phyloP scores from a whole-genome alignment of 1,139 yeast genomes.

The Petasospora rhodanensis region DNA sequence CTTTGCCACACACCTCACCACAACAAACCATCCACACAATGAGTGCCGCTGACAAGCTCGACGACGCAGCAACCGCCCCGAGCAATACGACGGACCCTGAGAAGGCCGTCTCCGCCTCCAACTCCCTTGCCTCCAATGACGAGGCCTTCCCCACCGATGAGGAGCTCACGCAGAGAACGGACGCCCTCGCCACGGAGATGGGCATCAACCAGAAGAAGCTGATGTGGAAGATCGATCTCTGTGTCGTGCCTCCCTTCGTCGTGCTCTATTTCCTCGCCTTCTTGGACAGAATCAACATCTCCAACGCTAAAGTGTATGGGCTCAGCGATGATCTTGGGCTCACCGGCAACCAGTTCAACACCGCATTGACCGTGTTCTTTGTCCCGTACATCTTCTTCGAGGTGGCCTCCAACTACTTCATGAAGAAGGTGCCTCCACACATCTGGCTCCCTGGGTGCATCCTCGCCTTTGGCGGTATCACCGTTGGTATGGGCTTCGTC shows the following conservation, averaged over 20 bases:
- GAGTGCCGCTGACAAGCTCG: too few species aligned
- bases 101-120: conserved; percentile 3
- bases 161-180: conserved; percentile 26
- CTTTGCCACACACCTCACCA: too few species aligned
- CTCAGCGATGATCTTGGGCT: conserved; percentile 36
- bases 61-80: too few species aligned
- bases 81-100: conserved; percentile 9
- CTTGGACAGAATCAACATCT: conserved; percentile 56
- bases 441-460: conserved; percentile 41
- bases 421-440: conserved; percentile 49
- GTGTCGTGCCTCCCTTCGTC: conserved; percentile 51
- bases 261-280: conserved; percentile 52
- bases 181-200: conserved; percentile 36
- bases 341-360: conserved; percentile 43
- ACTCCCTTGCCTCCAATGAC: not conserved
- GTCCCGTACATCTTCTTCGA: conserved; percentile 45
- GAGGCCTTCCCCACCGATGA: conserved; percentile 17
- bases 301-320: conserved; percentile 42
- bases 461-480: conserved; percentile 29
- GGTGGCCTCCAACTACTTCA: conserved; percentile 42
- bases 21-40: too few species aligned
- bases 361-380: conserved; percentile 31
- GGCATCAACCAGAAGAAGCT: conserved; percentile 42
- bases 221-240: conserved; percentile 43
- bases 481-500: conserved; percentile 49